phyloP scores from a whole-genome alignment of 1,139 yeast genomes.

The Suhomyces ambrosiae region DNA sequence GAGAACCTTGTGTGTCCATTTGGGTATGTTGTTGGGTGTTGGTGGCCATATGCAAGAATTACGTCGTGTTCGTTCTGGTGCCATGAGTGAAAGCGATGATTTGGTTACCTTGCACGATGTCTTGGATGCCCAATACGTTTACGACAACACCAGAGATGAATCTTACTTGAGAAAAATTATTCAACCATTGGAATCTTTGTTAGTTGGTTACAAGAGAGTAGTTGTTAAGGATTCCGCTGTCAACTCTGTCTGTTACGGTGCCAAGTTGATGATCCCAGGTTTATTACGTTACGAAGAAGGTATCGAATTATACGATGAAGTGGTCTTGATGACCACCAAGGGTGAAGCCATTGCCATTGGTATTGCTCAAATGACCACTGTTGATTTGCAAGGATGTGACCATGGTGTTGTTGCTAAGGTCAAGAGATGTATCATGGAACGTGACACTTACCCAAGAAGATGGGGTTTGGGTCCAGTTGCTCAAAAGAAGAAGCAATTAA shows the following conservation, averaged over 20 bases:
- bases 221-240: constrained; percentile 99
- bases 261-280: constrained; percentile 98
- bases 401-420: constrained; percentile 99
- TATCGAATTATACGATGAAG: constrained; percentile 95
- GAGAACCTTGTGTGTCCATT: constrained; percentile 98
- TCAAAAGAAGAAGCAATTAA: constrained; percentile 96
- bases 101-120: constrained; percentile 96
- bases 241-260: constrained; percentile 98
- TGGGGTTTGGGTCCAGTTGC: constrained; percentile 99
- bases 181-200: constrained; percentile 91
- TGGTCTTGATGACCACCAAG: constrained; percentile 96
- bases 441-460: constrained; percentile 98
- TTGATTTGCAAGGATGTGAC: constrained; percentile 93
- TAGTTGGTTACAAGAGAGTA: constrained; percentile 93
- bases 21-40: constrained; percentile 96
- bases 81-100: constrained; percentile 85
- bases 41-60: constrained; percentile 99
- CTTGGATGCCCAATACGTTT: constrained; percentile 96
- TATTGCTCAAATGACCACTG: constrained; percentile 98
- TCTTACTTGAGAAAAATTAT: constrained; percentile 90
- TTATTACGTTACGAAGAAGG: constrained; percentile 96
- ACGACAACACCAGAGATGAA: constrained; percentile 97
- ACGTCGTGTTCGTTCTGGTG: constrained; percentile 98
- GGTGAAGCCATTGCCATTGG: constrained; percentile 99
- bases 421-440: constrained; percentile 98